Percentiles rank a stretch among this genome's conserved stretches.
Conservation (phyloP, 495 filamentous ascomycete species). For the Terfezia claveryi region DNA sequence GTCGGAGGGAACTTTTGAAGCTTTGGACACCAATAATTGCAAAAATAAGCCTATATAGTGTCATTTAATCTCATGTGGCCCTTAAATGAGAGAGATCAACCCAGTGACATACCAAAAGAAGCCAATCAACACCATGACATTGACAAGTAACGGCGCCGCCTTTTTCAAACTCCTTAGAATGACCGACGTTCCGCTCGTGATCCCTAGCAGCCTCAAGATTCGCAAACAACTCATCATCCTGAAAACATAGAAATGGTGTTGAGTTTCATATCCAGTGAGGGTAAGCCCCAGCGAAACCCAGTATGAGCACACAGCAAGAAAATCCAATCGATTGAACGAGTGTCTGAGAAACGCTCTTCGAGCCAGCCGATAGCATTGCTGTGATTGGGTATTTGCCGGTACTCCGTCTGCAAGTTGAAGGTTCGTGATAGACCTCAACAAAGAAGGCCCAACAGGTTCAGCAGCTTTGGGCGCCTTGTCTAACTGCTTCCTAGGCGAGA, state of each 20-base stretch:
- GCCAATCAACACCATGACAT: constrained; percentile 85
- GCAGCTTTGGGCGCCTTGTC: constrained; percentile 24
- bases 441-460: constrained; percentile 35
- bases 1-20: constrained; percentile 83
- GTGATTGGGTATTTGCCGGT: constrained; percentile 48
- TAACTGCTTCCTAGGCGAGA: constrained; percentile 31
- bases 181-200: constrained; percentile 81
- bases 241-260: constrained; percentile 65
- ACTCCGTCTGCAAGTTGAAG: constrained; percentile 34
- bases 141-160: constrained; percentile 76
- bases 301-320: constrained; percentile 85
- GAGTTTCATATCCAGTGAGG: constrained; percentile 40
- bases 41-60: constrained; percentile 41
- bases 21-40: constrained; percentile 91
- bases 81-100: too few species aligned
- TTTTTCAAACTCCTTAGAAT: constrained; percentile 91
- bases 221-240: constrained; percentile 88
- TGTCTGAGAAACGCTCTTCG: constrained; percentile 84
- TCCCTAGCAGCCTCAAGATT: constrained; percentile 64
- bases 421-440: constrained; percentile 65
- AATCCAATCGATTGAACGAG: constrained; percentile 86
- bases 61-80: too few species aligned
- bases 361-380: constrained; percentile 63
- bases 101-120: constrained; percentile 55
- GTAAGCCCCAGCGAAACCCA: constrained; percentile 71